Evolutionary conservation across 345 rosid species (phyloP).

Genomic region (Excoecaria agallocha): DNA sequence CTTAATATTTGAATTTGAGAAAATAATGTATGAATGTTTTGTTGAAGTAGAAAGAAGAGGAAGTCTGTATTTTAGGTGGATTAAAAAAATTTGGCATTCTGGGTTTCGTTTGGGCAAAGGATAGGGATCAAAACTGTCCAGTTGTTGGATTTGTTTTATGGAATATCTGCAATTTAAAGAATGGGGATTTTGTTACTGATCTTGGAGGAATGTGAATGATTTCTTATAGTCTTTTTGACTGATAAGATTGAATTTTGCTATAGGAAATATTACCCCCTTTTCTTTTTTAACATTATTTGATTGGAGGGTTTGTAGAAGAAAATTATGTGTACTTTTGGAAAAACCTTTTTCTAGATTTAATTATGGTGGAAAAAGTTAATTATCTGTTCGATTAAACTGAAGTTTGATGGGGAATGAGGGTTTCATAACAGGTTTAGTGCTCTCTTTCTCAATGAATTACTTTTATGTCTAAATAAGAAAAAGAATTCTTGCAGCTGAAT

Average conservation of each 20-base stretch:
- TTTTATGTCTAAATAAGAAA: neutral
- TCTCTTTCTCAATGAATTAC: neutral
- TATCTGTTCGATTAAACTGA: neutral
- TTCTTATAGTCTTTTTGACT: neutral
- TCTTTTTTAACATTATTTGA: neutral
- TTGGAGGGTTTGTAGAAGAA: slow-evolving; percentile 5
- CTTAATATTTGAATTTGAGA: neutral
- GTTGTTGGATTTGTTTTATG: slow-evolving; percentile 5
- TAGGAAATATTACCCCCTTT: neutral
- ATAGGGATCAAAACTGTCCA: neutral
- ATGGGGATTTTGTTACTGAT: neutral
- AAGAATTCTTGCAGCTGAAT: neutral
- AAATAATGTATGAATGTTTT: neutral
- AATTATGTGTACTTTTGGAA: neutral
- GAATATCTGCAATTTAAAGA: neutral
- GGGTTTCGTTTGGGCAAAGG: neutral
- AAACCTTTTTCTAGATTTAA: slow-evolving; percentile 5
- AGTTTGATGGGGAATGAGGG: neutral
- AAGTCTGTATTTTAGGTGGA: neutral
- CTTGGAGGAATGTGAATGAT: neutral
- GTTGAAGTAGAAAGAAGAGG: neutral
- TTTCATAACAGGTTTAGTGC: neutral
- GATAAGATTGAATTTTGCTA: neutral
- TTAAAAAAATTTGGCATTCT: neutral
- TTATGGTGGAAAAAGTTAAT: neutral